Percentiles rank a stretch among this genome's conserved stretches.
phyloP scores from a whole-genome alignment of 257 asterid genomes.

The Lantana camara region DNA sequence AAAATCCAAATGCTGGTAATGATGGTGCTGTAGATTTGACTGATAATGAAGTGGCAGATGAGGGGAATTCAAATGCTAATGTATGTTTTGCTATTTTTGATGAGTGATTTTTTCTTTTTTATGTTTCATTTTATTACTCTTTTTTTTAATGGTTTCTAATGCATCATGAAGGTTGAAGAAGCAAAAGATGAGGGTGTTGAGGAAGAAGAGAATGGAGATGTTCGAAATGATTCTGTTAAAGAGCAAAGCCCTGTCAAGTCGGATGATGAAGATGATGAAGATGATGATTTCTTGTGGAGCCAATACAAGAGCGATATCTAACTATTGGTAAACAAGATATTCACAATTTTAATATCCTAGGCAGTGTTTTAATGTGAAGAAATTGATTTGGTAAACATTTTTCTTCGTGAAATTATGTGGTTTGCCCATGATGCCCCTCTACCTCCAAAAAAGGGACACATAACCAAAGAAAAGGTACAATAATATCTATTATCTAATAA shows the following conservation, averaged over 20 bases:
- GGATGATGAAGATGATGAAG: slow-evolving; percentile 50
- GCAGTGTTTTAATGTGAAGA: neutral
- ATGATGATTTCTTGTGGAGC: slow-evolving; percentile 48
- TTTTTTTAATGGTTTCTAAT: neutral
- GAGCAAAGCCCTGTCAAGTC: slow-evolving; percentile 36
- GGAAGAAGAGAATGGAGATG: slow-evolving; percentile 32
- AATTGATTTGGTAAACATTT: neutral
- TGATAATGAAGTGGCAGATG: slow-evolving; percentile 44
- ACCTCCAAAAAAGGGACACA: too few relatives aligned
- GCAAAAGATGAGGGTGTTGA: slow-evolving; percentile 37
- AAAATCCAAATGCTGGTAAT: slow-evolving; percentile 39
- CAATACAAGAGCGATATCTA: slow-evolving; percentile 51
- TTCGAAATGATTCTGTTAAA: slow-evolving; percentile 30
- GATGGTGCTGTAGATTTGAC: slow-evolving; percentile 45
- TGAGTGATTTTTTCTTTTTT: neutral
- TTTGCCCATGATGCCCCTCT: neutral
- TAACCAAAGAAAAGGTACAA: too few relatives aligned
- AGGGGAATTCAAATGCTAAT: slow-evolving; percentile 38
- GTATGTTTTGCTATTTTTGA: slow-evolving; percentile 28
- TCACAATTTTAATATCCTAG: neutral
- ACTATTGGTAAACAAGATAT: slow-evolving; percentile 13
- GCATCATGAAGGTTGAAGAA: slow-evolving; percentile 46
- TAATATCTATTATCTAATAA: too few relatives aligned
- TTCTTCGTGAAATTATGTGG: neutral
- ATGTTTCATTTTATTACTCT: neutral